These are phyloP conservation scores for Vaccinium darrowii DNA, from an alignment of 148 eudicot genomes.

Conservation along the genomic window DNA sequence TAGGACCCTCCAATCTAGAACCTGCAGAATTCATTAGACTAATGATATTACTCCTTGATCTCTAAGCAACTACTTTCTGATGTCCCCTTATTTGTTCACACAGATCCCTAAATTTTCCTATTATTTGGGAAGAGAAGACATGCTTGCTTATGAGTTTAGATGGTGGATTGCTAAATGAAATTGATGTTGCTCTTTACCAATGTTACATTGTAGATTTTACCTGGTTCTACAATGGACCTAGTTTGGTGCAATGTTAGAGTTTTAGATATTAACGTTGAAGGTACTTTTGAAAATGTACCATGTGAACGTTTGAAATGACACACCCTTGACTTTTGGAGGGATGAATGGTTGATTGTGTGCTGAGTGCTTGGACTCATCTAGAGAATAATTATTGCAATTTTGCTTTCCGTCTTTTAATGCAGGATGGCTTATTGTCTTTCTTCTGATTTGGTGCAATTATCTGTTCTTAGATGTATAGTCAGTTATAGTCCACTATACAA, in stretches of 20 bases:
- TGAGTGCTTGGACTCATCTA: background rate
- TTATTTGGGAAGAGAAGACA: background rate
- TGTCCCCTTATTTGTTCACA: background rate
- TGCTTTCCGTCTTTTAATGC: background rate
- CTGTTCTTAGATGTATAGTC: background rate
- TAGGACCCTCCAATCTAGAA: no score
- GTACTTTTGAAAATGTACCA: background rate
- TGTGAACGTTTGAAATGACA: background rate
- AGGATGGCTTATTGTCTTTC: background rate
- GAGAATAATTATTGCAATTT: background rate
- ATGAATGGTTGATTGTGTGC: background rate
- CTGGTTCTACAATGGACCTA: background rate
- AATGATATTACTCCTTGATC: no score
- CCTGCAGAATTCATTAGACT: no score
- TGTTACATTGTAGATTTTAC: background rate
- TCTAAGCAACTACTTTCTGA: no score
- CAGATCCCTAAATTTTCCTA: background rate
- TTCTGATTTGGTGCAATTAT: constrained; percentile 6
- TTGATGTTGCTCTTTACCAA: background rate
- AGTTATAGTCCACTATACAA: background rate
- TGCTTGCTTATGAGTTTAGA: background rate
- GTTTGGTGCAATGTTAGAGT: background rate
- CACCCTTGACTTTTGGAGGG: background rate
- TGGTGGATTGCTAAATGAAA: constrained; percentile 3
- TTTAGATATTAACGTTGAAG: background rate